Base-by-base conservation (phyloP, 1,139 yeast species). In the Candida tropicalis region DNA sequence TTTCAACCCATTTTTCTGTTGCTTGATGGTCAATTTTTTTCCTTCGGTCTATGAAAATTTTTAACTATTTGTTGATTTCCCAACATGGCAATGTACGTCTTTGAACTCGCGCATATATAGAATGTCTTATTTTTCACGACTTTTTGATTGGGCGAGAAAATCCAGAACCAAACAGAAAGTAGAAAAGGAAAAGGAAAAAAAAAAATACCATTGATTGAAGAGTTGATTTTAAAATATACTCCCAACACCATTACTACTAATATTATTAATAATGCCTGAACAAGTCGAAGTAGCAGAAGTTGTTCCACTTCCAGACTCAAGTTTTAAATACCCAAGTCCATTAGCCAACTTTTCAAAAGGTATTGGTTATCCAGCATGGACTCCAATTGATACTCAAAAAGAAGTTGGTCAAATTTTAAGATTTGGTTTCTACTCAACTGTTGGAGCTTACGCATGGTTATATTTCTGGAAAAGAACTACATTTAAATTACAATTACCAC, bases 381-480 rank as follows among this genome's bases (percentile, higher is more conserved):
- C 58, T 46, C 79, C 79, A 23, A 63, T 73, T 37, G 77, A 73
- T 53, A 73, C 78, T 42, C 66, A 60, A 51, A 68, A 64, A 47
- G 67, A 68, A 54, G 72, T 78, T 20, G 44, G 62, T 39, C 71
- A 64, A 52, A 62, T 73, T 41, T 71, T 73, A 54, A 64, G 63
- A 53, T 63, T 70, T 46, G 62, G 73, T 12, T 72, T 73, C 56
- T 73, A 70, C 60, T 57, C 76, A 43, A 72, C 77, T 20, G 70
- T 71, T 15, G 77, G 77, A 37, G 75, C 78, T 10, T 73, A 73
- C 58, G 72, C 75, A 10, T 73, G 77, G 75, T 65, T 73, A 49
- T 71, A 70, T 56, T 57, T 73, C 43, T 73, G 75, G 76, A 72
- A 68, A 54, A 65, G 79, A 59, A 65, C 77, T 40, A 68, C 77